Base-by-base conservation (phyloP, 176 grass and related monocot species). In the Thalia dealbata region DNA sequence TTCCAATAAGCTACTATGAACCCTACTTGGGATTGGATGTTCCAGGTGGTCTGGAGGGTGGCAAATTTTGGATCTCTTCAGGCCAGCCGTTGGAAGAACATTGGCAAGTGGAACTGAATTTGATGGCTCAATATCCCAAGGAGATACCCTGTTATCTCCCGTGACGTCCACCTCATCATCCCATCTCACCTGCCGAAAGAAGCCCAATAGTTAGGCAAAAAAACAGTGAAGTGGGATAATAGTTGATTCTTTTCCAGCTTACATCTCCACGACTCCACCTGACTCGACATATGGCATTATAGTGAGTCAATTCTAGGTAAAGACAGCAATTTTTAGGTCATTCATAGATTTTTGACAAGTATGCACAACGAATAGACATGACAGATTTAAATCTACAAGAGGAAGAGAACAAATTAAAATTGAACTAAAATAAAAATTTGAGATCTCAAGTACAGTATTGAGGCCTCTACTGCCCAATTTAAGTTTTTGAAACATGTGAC, bases 91-190 rank as follows among this genome's bases (percentile, higher is more conserved):
- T 25, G 87, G 82, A 50, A 88, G 75, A 73, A 54, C 79, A 74
- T 78, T 72, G 62, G 50, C 43, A 56, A 81, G 73, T 19, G 67
- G 84, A 75, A 82, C 41, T 25, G 70, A 75, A 78, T 78, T 76
- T 41, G 52, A 86, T 62, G 79, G 70, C 70, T 92, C 89, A 81
- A 97, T 79, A 81, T 97, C 93, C 93, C 93, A 97, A 78, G 95
- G 95, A 81, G 90, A 99, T 75, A 93, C 77, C 79, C 95, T 86
- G 52, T 83, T 88, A 54, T 88, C 66, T 30, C 89, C 79, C 56
- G 26, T 75, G 41, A 69, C 72, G 74, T 82, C 77, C n/a, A 70
- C 68, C 60, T 50, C 29, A 77, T 84, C 85, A 60, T 99, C 95
- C 95, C 90, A 99, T 30, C 79, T 79, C 61, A 99, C 87, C 90